Evolutionary conservation across 805 yeast species (phyloP), one percentile per base, ranked within the genome.

Genomic region (Nakazawaea siamensis): DNA sequence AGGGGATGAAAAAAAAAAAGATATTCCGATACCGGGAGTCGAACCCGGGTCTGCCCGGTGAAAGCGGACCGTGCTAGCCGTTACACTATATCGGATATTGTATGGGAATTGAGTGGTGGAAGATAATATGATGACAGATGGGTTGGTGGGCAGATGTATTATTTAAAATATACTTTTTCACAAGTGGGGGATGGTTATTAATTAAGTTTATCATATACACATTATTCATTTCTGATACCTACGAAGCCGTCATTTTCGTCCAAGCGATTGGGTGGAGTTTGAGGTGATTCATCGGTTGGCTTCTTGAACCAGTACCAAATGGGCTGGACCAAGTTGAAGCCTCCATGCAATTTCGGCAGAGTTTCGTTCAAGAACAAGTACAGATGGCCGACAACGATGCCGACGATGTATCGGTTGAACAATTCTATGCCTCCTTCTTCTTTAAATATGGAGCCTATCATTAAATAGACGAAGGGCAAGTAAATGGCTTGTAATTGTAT

Each of bases 41-140:
- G 83, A 76, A 76, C 83, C 82, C 83, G 80, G 78, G 75, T 68
- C 62, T 76, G 79, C 81, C 73, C 81, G 80, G 82, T 76, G 81
- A 76, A 75, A 76, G 81, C 80, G 80, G 73, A 72, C 80, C 79
- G 76, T 76, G 80, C 74, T 76, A 74, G 76, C 81, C 82, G 79
- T 74, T 76, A 76, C 81, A 76, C 82, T 72, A 76, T 70, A 75
- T 73, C 81, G 81, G 80, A 74, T 17, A 23, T n/a, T n/a, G n/a
- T n/a, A n/a, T n/a, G n/a, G n/a, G n/a, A n/a, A n/a, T n/a, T n/a
- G n/a, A n/a, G n/a, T n/a, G n/a, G n/a, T n/a, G n/a, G n/a, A n/a
- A n/a, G n/a, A n/a, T n/a, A n/a, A n/a, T n/a, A n/a, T n/a, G n/a
- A n/a, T n/a, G n/a, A n/a, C n/a, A n/a, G n/a, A n/a, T n/a, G n/a